Evolutionary conservation across 352 stramenopile genomes (phyloP).

Genomic region (Peronospora farinosa): DNA sequence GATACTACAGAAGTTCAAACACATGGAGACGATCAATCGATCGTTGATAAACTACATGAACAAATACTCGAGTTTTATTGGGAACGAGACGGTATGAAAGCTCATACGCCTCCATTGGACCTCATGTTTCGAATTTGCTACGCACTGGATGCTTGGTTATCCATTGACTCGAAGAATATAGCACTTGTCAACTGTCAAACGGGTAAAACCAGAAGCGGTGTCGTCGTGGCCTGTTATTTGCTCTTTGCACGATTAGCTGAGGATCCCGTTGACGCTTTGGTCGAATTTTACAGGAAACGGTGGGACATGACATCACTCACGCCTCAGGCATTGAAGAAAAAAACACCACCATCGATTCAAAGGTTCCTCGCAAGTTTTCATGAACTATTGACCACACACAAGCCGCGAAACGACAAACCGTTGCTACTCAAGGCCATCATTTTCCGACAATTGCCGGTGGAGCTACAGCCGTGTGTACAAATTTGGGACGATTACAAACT

Average conservation of each 20-base stretch:
- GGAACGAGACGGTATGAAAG: constrained; percentile 77
- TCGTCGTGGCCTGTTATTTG: constrained; percentile 91
- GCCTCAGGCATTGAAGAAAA: constrained; percentile 44
- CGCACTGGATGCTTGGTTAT: constrained; percentile 88
- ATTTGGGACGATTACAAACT: constrained; percentile 79
- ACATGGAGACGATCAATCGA: not conserved
- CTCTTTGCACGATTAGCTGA: constrained; percentile 75
- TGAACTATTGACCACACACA: constrained; percentile 42
- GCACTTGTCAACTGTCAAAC: constrained; percentile 87
- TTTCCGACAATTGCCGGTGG: constrained; percentile 61
- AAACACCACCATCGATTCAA: constrained; percentile 74
- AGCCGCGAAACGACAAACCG: constrained; percentile 52
- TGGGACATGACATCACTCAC: constrained; percentile 73
- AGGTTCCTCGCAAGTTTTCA: constrained; percentile 68
- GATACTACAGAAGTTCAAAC: constrained; percentile 9
- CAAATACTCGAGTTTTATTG: constrained; percentile 84
- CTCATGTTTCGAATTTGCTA: constrained; percentile 91
- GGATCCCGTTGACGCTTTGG: constrained; percentile 82
- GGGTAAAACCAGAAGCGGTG: constrained; percentile 89
- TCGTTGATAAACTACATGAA: constrained; percentile 56
- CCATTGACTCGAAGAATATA: constrained; percentile 72
- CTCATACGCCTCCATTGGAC: constrained; percentile 72
- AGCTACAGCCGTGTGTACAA: constrained; percentile 69
- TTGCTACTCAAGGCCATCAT: constrained; percentile 77
- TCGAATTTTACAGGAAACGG: constrained; percentile 85